Evolutionary conservation across 2,329 filamentous ascomycete species (phyloP), one percentile per base, ranked within the genome.

Genomic region (Chrysosporium keratinophilum): DNA sequence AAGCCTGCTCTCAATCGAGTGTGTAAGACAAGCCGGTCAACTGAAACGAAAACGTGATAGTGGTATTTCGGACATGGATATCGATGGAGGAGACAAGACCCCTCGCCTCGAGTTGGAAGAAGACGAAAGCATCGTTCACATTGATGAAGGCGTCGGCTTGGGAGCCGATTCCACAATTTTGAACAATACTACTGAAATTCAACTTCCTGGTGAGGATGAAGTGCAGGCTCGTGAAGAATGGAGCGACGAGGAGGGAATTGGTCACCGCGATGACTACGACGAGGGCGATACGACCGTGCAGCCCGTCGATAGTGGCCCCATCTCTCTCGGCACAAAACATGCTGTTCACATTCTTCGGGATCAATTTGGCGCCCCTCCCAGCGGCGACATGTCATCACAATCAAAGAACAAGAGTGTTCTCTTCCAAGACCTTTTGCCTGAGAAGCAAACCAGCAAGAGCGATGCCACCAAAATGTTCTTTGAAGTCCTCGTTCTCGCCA

Each of bases 401-500:
- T 82, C 89, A 63, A 85, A 84, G 68, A 85, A 85, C 67, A 79
- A 78, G 20, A 81, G 81, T 11, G 88, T 95, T 2, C 77, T 94
- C 2, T 96, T 98, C 76, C 91, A 96, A 64, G 86, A 95, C 55
- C 78, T 98, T 46, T 78, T 96, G 34, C 93, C 93, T 0, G 88
- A 95, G 70, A 74, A 78, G 59, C 80, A 79, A 57, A 91, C 91
- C 0, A 88, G 80, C 60, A 87, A 88, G 69, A 85, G 86, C 7
- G 93, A 97, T 63, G 93, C 93, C 0, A 98, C 93, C 42, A 96
- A 96, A 78, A 96, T 98, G 89, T 98, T 98, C 75, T 98, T 98
- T 64, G 93, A 98, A 72, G 85, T 93, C 52, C 77, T 98, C 20
- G 93, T 98, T 2, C 78, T 98, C 45, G 93, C 91, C 4, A 98